phyloP scores from a whole-genome alignment of 768 basidiomycete species.

The Cantharellus anzutake region DNA sequence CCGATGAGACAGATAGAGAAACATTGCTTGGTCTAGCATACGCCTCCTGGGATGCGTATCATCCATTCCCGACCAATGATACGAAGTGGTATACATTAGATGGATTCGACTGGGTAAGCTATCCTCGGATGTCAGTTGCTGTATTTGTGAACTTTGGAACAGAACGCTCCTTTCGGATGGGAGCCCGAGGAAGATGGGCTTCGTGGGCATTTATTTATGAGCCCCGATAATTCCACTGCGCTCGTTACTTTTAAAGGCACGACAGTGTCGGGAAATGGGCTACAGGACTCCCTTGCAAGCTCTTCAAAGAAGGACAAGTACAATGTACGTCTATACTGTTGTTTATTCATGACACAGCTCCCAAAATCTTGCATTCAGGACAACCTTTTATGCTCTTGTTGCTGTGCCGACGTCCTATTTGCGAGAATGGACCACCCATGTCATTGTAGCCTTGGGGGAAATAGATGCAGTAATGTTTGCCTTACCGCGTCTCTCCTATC shows the following conservation, averaged over 20 bases:
- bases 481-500: slow-evolving; percentile 65
- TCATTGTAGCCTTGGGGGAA: background rate
- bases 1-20: slow-evolving; percentile 60
- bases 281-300: background rate
- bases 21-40: slow-evolving; percentile 67
- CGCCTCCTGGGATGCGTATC: slow-evolving; percentile 84
- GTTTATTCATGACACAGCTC: background rate
- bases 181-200: slow-evolving; percentile 38
- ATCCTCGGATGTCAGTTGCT: background rate
- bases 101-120: background rate
- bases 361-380: background rate
- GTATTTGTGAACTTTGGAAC: background rate
- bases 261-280: slow-evolving; percentile 45
- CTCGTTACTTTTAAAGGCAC: slow-evolving; percentile 86
- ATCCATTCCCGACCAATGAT: slow-evolving; percentile 31
- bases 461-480: slow-evolving; percentile 46
- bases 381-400: slow-evolving; percentile 44
- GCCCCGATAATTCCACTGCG: slow-evolving; percentile 59
- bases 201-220: slow-evolving; percentile 75
- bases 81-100: slow-evolving; percentile 73
- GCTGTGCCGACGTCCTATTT: background rate
- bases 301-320: slow-evolving; percentile 85
- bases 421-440: slow-evolving; percentile 29
- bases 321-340: slow-evolving; percentile 41
- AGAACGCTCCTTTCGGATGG: slow-evolving; percentile 75